Base-by-base conservation (phyloP, 2,329 filamentous ascomycete species). In the Stemphylium lycopersici region DNA sequence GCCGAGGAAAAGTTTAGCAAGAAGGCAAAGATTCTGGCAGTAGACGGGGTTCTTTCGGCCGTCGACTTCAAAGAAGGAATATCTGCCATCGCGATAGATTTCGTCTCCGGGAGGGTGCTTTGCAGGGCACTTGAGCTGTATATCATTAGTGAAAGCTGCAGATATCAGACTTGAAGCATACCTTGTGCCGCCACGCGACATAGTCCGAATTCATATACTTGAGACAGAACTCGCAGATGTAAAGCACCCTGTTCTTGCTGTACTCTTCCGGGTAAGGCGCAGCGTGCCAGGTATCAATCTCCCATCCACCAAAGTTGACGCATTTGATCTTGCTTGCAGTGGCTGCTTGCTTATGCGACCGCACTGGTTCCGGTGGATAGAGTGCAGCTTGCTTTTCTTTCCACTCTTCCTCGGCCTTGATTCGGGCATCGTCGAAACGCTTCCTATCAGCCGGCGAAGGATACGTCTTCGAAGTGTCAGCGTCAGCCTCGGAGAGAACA, bases 171-270 rank as follows among this genome's bases (percentile, higher is more conserved):
- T 7, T 15, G 20, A 8, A 24, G 38, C 65, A 52, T 68, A 77
- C 77, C 79, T 98, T 98, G 77, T 99, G 95, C 48, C 95, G 86
- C 91, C 93, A 98, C 12, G 95, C 93, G 24, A 99, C 95, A 68
- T 96, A 98, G 73, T 97, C 93, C 15, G 95, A 98, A 76, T 96
- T 96, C 92, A 99, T 97, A 79, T 99, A 99, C 77, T 98, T 99
- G 56, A 99, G 82, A 73, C 95, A 99, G 76, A 98, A 99, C 75
- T 99, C 96, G 81, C 95, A 99, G 60, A 99, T 98, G 77, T 96
- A 98, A n/a, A 99, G 84, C 33, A 96, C 90, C 26, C 91, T 88
- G 72, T 99, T 98, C 61, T 93, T 87, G 74, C 92, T 98, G 80
- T 99, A 99, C 77, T 99, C 95, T 73, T 97, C 95, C 0, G 95